Conservation (phyloP, 805 yeast species). For the Lachancea fermentati region DNA sequence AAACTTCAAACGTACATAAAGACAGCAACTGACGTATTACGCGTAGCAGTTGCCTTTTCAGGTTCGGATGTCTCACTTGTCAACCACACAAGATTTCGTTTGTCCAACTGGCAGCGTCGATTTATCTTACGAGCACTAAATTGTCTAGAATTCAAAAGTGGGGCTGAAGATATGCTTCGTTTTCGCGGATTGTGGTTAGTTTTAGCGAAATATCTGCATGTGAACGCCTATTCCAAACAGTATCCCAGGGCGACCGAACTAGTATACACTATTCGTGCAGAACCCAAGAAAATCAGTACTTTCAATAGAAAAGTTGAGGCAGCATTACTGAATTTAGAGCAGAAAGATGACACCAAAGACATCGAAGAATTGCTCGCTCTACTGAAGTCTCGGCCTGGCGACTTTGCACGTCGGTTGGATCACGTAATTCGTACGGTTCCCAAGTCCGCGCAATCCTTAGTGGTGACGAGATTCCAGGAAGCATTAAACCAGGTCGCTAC, state of each 20-base stretch:
- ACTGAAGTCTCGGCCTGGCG: constrained; percentile 5
- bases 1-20: not conserved
- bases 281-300: constrained; percentile 3
- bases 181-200: constrained; percentile 7
- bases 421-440: constrained; percentile 4
- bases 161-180: constrained; percentile 4
- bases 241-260: constrained; percentile 3
- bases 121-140: constrained; percentile 1
- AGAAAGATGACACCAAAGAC: not conserved
- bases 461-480: not conserved
- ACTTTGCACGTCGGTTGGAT: constrained; percentile 7
- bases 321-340: not conserved
- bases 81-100: constrained; percentile 4
- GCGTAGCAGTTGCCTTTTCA: constrained; percentile 7
- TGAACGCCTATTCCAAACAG: constrained; percentile 4
- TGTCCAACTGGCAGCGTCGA: constrained; percentile 6
- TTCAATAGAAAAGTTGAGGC: constrained; percentile 5
- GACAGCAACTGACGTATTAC: constrained; percentile 5
- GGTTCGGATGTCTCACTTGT: constrained; percentile 3
- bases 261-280: constrained; percentile 3
- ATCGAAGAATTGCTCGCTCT: not conserved
- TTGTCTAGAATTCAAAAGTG: not conserved
- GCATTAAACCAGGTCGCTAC: constrained; percentile 3
- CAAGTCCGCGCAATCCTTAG: not conserved
- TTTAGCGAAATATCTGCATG: constrained; percentile 5